A percentile compares a stretch with the other conserved stretches of the same genome.
Conservation (phyloP, 78 protist species). For the Protostelium mycophagum region DNA sequence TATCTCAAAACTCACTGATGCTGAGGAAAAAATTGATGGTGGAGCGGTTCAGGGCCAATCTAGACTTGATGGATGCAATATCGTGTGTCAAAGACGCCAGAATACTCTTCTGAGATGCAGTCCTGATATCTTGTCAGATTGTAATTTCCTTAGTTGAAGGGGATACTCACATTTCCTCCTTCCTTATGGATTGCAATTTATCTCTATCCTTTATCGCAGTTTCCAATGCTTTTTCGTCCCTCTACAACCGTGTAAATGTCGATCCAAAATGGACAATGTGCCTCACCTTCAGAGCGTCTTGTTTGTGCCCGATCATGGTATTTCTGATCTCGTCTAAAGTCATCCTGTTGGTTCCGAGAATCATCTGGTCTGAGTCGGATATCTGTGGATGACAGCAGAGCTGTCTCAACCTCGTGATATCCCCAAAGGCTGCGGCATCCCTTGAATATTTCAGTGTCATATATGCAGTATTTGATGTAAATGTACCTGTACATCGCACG, state of each 20-base stretch:
- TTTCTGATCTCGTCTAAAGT: conserved; percentile 7
- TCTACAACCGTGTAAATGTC: not conserved
- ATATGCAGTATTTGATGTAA: not conserved
- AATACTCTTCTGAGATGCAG: no score
- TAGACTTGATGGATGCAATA: no score
- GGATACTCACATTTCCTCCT: no score
- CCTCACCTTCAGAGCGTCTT: not conserved
- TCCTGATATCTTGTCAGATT: not conserved
- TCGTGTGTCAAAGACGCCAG: no score
- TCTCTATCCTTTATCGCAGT: not conserved
- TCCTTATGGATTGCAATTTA: not conserved
- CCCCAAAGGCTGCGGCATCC: not conserved
- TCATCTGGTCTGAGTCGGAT: not conserved
- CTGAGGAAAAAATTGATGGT: not conserved
- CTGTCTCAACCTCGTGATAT: not conserved
- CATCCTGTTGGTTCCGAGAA: not conserved
- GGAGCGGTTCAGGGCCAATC: not conserved
- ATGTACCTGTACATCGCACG: not conserved
- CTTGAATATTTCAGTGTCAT: not conserved
- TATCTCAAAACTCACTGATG: not conserved
- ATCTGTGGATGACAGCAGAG: conserved; percentile 28
- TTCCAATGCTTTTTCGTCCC: conserved; percentile 4
- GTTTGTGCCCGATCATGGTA: not conserved
- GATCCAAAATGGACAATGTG: not conserved
- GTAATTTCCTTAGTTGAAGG: not conserved